Evolutionary conservation across 2,329 filamentous ascomycete species (phyloP), one percentile per base, ranked within the genome.

Genomic region (Diplodia corticola): DNA sequence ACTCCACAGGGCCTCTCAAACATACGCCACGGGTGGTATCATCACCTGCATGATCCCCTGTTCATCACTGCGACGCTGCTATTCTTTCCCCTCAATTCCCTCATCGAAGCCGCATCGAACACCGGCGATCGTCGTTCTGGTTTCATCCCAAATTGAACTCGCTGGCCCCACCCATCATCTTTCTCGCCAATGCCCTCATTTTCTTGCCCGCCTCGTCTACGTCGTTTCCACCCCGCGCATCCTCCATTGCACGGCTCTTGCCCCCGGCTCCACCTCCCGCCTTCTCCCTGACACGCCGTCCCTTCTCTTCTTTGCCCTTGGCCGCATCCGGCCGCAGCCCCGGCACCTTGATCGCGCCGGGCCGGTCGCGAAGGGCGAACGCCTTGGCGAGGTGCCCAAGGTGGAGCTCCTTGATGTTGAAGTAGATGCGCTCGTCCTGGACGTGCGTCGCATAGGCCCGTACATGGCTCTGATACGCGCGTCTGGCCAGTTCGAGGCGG

Each of bases 381-480:
- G 91, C 92, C 82, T 99, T 99, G 7, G 94, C 94, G 70, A 95
- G 82, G 82, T 99, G 95, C 3, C 95, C 95, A 7, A 98, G 81
- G 77, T 99, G 95, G 54, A 99, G 81, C 73, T 91, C 87, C 68
- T 92, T 93, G 78, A 97, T 96, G 77, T 98, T 91, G 77, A 99
- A 99, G 75, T 91, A 93, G 63, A 83, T 82, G 63, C 95, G 86
- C 80, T 99, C 95, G 50, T 89, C 89, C 33, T 91, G 89, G 30
- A 94, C 87, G 78, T 99, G 95, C 0, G 95, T 99, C 2, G 95
- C 93, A 76, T 99, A 99, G 0, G 95, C 95, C 64, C 95, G 86
- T 64, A 99, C 89, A 74, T 98, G 93, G 60, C 91, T 95, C 75
- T 96, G 92, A 81, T 91, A 99, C 0, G 90, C 95, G 70, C 91